phyloP scores from a whole-genome alignment of 2,329 filamentous ascomycete genomes.

The Pseudopithomyces chartarum region DNA sequence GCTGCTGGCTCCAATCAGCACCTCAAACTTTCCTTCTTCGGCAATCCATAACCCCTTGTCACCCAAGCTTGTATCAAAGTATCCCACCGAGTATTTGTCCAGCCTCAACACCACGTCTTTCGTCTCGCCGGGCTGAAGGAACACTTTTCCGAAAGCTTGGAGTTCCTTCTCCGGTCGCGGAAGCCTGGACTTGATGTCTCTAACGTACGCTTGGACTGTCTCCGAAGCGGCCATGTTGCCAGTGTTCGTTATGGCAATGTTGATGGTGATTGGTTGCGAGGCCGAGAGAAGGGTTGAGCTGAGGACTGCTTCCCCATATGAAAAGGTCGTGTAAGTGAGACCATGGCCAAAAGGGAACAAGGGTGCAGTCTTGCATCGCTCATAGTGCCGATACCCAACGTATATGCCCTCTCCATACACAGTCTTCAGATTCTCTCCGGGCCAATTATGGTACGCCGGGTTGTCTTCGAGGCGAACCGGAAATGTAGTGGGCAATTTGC shows the following conservation, averaged over 20 bases:
- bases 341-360: constrained; percentile 80
- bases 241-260: constrained; percentile 60
- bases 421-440: constrained; percentile 70
- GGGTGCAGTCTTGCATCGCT: constrained; percentile 62
- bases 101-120: constrained; percentile 38
- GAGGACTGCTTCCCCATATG: constrained; percentile 63
- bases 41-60: constrained; percentile 63
- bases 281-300: constrained; percentile 55
- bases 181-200: constrained; percentile 66
- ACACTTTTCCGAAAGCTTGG: constrained; percentile 63
- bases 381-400: constrained; percentile 76
- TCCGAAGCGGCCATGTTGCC: constrained; percentile 64
- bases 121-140: constrained; percentile 44
- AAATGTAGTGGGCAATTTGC: constrained; percentile 75
- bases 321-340: constrained; percentile 76
- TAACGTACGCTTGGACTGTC: constrained; percentile 71
- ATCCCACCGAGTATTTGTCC: constrained; percentile 58
- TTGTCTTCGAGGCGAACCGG: constrained; percentile 65
- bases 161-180: constrained; percentile 72
- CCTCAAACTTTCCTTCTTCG: constrained; percentile 66
- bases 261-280: constrained; percentile 52
- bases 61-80: constrained; percentile 64
- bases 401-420: constrained; percentile 75
- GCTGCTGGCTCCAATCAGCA: constrained; percentile 66
- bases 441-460: constrained; percentile 74